Evolutionary conservation across 1,284 basidiomycete species (phyloP).

Genomic region (Sanguinoderma infundibulare): DNA sequence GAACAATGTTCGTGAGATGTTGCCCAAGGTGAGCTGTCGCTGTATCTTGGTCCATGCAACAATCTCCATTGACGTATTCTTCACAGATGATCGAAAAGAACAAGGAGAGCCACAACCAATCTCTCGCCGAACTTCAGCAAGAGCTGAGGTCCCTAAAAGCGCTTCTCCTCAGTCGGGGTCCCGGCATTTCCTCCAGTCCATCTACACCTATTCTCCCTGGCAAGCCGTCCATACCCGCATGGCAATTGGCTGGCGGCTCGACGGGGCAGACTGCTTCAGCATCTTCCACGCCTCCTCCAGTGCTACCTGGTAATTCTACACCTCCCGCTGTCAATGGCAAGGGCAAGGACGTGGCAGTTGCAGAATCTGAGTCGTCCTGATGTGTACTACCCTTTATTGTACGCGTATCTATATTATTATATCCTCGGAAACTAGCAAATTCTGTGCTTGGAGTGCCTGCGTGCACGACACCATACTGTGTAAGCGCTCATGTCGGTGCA

Average conservation of each 20-base stretch:
- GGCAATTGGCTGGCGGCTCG: constrained; percentile 69
- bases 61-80: constrained; percentile 1
- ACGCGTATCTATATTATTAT: not conserved
- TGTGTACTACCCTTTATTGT: constrained; percentile 1
- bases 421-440: not conserved
- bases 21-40: constrained; percentile 80
- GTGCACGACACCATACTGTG: not conserved
- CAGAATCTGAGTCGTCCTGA: constrained; percentile 11
- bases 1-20: constrained; percentile 87
- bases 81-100: constrained; percentile 94
- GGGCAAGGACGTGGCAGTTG: constrained; percentile 36
- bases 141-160: constrained; percentile 96
- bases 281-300: constrained; percentile 28
- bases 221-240: constrained; percentile 83
- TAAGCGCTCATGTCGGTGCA: not conserved
- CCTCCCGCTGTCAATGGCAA: constrained; percentile 31
- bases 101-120: constrained; percentile 81
- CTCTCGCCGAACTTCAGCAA: constrained; percentile 86
- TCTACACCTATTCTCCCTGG: constrained; percentile 55
- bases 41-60: not conserved
- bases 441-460: not conserved
- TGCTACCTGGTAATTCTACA: constrained; percentile 17
- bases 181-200: constrained; percentile 52
- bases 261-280: constrained; percentile 18
- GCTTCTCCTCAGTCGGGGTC: constrained; percentile 81